Conservation (phyloP, 306 rosid genomes). For the Inga oerstediana region DNA sequence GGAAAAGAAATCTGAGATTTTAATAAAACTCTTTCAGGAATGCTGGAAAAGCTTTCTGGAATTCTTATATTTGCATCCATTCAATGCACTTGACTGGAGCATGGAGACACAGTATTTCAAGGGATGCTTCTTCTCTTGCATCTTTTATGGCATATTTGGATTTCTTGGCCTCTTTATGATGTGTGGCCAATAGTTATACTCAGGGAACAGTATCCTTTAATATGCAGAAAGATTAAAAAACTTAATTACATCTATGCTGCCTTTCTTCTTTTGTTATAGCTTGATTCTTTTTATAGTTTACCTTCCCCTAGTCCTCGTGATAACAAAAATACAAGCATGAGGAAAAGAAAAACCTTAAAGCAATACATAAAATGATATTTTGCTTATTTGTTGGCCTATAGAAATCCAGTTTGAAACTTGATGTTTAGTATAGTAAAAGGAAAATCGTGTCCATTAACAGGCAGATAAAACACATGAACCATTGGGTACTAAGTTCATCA, state of each 20-base stretch:
- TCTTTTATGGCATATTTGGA: neutral
- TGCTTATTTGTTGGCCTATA: neutral
- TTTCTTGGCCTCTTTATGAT: neutral
- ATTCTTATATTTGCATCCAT: neutral
- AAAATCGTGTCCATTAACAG: neutral
- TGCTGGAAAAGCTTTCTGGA: neutral
- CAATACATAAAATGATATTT: neutral
- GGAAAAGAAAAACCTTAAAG: neutral
- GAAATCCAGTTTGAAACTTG: neutral
- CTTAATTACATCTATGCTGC: neutral
- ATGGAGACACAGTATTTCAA: neutral
- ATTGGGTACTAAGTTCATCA: neutral
- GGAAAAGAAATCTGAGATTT: slow-evolving; percentile 63
- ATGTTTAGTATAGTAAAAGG: neutral
- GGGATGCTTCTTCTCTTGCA: neutral
- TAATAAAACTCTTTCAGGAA: neutral
- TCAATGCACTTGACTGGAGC: neutral
- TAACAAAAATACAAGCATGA: neutral
- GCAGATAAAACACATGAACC: neutral
- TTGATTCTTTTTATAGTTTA: neutral
- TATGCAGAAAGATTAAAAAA: neutral
- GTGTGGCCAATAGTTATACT: neutral
- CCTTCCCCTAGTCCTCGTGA: neutral
- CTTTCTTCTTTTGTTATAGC: neutral
- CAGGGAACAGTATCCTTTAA: neutral